Percentiles rank a stretch among this genome's conserved stretches.
These are phyloP conservation scores for Calocybe indica DNA, from an alignment of 768 basidiomycete species.

Conservation along the genomic window DNA sequence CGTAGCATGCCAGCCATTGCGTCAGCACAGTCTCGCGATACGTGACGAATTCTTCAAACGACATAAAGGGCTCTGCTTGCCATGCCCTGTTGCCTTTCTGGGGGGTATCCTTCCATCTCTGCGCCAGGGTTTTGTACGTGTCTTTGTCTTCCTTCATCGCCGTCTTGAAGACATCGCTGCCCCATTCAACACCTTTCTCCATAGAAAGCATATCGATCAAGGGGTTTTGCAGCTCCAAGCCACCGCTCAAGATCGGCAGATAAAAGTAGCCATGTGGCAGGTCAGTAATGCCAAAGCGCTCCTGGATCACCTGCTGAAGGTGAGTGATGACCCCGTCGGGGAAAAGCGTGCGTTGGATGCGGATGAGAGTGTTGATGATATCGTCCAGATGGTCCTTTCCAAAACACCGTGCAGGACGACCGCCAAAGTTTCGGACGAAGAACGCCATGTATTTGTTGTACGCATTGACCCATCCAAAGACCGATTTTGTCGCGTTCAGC, in stretches of 20 bases:
- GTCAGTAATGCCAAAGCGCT: conserved; percentile 19
- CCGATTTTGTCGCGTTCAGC: conserved; percentile 21
- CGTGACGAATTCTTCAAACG: conserved; percentile 7
- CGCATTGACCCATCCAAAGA: conserved; percentile 27
- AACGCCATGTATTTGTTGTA: conserved; percentile 28
- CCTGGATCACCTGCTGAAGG: conserved; percentile 19
- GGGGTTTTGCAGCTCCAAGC: conserved; percentile 25
- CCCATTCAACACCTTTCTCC: conserved; percentile 4
- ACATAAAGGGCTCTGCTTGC: conserved; percentile 8
- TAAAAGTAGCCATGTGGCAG: conserved; percentile 25
- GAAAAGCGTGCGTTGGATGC: conserved; percentile 23
- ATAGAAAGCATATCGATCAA: conserved; percentile 31
- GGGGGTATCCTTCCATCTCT: conserved; percentile 16
- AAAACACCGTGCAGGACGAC: conserved; percentile 21
- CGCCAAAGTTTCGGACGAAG: conserved; percentile 24
- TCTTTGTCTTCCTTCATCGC: conserved; percentile 18
- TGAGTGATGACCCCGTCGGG: conserved; percentile 16
- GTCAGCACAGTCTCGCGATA: conserved; percentile 10
- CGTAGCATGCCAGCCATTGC: conserved; percentile 8
- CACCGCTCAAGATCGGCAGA: conserved; percentile 21
- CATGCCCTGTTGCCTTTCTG: background rate
- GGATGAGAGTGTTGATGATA: conserved; percentile 19
- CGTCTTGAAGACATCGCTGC: conserved; percentile 11
- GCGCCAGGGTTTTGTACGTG: conserved; percentile 16
- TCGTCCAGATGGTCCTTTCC: conserved; percentile 18